phyloP scores from a whole-genome alignment of 441 rosid genomes.

The Breynia disticha region DNA sequence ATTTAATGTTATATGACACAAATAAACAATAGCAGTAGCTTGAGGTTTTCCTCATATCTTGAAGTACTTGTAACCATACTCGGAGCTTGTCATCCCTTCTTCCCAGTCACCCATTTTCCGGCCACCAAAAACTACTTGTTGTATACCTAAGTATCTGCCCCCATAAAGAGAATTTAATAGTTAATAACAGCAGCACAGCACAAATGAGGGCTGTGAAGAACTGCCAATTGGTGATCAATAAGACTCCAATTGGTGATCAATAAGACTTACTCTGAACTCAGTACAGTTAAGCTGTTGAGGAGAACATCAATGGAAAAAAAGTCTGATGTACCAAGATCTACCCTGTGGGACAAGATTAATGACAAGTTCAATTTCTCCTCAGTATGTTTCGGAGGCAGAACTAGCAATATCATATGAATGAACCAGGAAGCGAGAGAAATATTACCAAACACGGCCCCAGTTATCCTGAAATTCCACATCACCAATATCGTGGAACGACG shows the following conservation, averaged over 20 bases:
- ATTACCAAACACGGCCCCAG: conserved; percentile 93
- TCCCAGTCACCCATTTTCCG: conserved; percentile 84
- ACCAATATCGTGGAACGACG: conserved; percentile 86
- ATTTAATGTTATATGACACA: too few species aligned
- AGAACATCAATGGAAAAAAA: conserved; percentile 72
- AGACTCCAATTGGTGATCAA: neutral
- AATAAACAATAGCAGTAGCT: too few species aligned
- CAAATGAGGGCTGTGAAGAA: neutral
- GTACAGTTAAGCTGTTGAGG: conserved; percentile 78
- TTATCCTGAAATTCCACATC: conserved; percentile 93
- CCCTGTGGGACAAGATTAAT: conserved; percentile 39
- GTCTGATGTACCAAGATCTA: conserved; percentile 86
- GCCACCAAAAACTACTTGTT: conserved; percentile 83
- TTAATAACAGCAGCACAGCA: too few species aligned
- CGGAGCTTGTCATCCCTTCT: conserved; percentile 74
- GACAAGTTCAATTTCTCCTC: neutral
- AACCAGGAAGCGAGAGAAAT: conserved; percentile 1
- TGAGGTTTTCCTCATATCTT: conserved; percentile 27
- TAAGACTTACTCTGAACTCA: conserved; percentile 77
- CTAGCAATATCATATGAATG: neutral
- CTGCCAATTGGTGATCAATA: neutral
- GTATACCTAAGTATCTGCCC: conserved; percentile 71
- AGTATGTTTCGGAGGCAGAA: neutral
- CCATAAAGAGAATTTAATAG: neutral
- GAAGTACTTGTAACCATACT: conserved; percentile 72